Percentiles rank a stretch among this genome's conserved stretches.
Conservation (phyloP, 202 grass and related monocot species). For the Zizania palustris region DNA sequence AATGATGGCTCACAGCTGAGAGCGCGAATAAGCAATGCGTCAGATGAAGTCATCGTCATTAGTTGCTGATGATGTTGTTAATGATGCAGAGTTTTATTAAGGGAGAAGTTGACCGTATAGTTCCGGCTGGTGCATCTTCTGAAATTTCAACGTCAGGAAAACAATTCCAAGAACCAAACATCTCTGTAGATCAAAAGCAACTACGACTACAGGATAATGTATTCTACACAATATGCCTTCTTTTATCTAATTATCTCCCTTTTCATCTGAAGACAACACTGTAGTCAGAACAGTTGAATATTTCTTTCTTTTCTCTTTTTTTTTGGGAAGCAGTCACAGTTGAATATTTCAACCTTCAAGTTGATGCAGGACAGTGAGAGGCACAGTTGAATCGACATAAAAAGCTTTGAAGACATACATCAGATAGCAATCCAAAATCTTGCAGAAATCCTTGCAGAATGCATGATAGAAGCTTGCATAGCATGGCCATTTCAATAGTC, state of each 20-base stretch:
- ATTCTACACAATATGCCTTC: slow-evolving; percentile 15
- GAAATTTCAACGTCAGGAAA: slow-evolving; percentile 35
- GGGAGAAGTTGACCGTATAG: slow-evolving; percentile 38
- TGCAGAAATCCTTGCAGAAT: slow-evolving; percentile 30
- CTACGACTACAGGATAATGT: slow-evolving; percentile 13
- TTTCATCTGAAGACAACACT: slow-evolving; percentile 26
- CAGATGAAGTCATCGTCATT: not conserved
- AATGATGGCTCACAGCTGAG: slow-evolving; percentile 39
- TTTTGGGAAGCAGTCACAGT: too few species aligned
- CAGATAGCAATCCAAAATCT: slow-evolving; percentile 5
- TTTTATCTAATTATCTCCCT: not conserved
- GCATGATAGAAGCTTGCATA: slow-evolving; percentile 26
- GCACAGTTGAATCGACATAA: not conserved
- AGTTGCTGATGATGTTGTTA: not conserved
- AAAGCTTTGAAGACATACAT: not conserved
- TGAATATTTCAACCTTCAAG: not conserved
- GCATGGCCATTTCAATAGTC: slow-evolving; percentile 29
- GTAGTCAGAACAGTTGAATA: too few species aligned
- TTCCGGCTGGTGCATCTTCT: slow-evolving; percentile 13
- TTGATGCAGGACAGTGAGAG: not conserved
- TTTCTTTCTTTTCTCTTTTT: too few species aligned
- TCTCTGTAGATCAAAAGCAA: slow-evolving; percentile 54
- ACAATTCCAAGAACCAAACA: slow-evolving; percentile 40
- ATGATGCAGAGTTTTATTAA: slow-evolving; percentile 4
- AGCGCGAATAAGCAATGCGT: slow-evolving; percentile 27